Evolutionary conservation across 2,329 filamentous ascomycete genomes (phyloP).

Genomic region (Colletotrichum sp.): DNA sequence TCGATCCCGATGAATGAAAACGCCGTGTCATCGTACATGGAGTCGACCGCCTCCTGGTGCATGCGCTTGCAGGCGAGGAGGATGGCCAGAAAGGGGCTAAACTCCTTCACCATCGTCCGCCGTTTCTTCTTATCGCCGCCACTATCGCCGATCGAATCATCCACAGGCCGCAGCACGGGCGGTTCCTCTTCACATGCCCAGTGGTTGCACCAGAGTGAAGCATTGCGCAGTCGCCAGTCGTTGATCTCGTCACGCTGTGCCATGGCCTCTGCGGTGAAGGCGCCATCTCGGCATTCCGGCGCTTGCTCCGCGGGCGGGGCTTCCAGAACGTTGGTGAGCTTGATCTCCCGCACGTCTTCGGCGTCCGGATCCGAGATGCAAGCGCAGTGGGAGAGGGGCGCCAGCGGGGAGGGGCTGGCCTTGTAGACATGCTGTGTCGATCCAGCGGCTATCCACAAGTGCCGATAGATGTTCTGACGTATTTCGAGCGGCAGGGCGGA

Average conservation of each 20-base stretch:
- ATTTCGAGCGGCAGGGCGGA: constrained; percentile 8
- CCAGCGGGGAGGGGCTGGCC: background rate
- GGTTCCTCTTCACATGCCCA: constrained; percentile 15
- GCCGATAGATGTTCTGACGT: constrained; percentile 6
- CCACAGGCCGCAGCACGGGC: background rate
- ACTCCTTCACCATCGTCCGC: constrained; percentile 2
- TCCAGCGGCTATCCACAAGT: constrained; percentile 8
- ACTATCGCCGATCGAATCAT: background rate
- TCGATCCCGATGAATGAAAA: constrained; percentile 22
- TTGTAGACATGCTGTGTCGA: constrained; percentile 12
- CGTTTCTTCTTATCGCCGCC: background rate
- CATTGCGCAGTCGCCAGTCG: background rate
- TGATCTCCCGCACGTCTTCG: constrained; percentile 7
- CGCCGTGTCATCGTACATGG: constrained; percentile 2
- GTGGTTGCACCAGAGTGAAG: constrained; percentile 6
- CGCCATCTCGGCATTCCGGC: background rate
- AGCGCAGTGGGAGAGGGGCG: constrained; percentile 7
- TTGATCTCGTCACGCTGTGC: background rate
- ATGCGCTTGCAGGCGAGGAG: constrained; percentile 16
- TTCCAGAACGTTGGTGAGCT: background rate
- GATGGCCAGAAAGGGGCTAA: constrained; percentile 11
- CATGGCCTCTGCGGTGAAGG: background rate
- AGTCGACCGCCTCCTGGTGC: constrained; percentile 6
- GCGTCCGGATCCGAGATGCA: constrained; percentile 8
- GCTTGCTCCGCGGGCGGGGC: background rate